These are phyloP conservation scores for Simmondsia chinensis DNA, from an alignment of 148 eudicot genomes.

Conservation along the genomic window DNA sequence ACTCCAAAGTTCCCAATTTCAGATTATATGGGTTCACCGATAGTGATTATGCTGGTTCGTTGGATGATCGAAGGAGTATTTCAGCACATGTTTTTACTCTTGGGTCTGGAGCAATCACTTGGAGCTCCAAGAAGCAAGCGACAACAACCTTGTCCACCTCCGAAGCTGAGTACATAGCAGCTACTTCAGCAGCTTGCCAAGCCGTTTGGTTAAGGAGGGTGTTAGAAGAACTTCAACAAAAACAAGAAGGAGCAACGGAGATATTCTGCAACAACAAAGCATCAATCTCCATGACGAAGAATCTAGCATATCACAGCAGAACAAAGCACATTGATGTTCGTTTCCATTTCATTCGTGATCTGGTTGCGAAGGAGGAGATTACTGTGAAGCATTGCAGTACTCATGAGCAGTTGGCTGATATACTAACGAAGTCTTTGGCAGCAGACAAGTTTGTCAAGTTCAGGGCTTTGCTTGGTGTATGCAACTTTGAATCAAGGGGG, in stretches of 20 bases:
- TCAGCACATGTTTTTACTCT: neutral
- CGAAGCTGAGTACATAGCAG: slow-evolving; percentile 7
- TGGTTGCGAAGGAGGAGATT: neutral
- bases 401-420: neutral
- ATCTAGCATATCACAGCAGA: slow-evolving; percentile 7
- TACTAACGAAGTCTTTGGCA: neutral
- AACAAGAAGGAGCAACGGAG: neutral
- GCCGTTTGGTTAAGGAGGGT: slow-evolving; percentile 3
- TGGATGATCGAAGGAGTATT: neutral
- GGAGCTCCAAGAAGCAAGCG: slow-evolving; percentile 13
- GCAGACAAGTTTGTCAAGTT: neutral
- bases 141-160: neutral
- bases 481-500: too few relatives aligned
- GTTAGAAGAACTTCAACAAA: neutral
- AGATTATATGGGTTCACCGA: neutral
- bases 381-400: neutral
- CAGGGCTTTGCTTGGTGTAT: too few relatives aligned
- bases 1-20: neutral
- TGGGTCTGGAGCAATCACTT: too few relatives aligned
- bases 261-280: slow-evolving; percentile 7
- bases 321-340: slow-evolving; percentile 9
- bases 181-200: too few relatives aligned
- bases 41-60: neutral
- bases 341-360: slow-evolving; percentile 4
- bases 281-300: slow-evolving; percentile 4